Conservation (phyloP, 495 filamentous ascomycete genomes). For the Podospora tetraspora region DNA sequence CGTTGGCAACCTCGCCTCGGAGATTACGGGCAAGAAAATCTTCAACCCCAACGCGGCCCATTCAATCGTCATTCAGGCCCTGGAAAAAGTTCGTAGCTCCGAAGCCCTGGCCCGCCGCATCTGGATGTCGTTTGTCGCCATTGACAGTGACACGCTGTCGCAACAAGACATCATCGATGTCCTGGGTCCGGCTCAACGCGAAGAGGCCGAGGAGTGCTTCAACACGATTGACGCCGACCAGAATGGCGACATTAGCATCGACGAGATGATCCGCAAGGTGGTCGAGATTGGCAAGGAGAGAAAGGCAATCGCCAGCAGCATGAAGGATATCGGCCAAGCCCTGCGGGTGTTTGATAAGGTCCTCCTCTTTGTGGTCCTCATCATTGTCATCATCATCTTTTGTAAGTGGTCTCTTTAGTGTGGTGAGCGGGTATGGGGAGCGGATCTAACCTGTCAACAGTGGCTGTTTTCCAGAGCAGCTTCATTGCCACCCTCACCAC, state of each 20-base stretch:
- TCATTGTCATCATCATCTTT: slow-evolving; percentile 82
- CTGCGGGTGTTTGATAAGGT: slow-evolving; percentile 85
- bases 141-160: slow-evolving; percentile 74
- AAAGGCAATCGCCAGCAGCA: slow-evolving; percentile 79
- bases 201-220: slow-evolving; percentile 81
- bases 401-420: slow-evolving; percentile 42
- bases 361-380: slow-evolving; percentile 67
- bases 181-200: slow-evolving; percentile 62
- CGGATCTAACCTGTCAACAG: slow-evolving; percentile 23
- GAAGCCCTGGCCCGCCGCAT: slow-evolving; percentile 87
- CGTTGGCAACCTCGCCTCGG: slow-evolving; percentile 89
- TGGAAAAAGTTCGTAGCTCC: slow-evolving; percentile 74
- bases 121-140: slow-evolving; percentile 97
- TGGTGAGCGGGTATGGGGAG: background rate
- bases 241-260: slow-evolving; percentile 89
- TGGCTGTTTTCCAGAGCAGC: slow-evolving; percentile 78
- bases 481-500: slow-evolving; percentile 86
- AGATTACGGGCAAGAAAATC: slow-evolving; percentile 89
- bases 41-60: slow-evolving; percentile 88
- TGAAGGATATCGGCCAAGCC: slow-evolving; percentile 96
- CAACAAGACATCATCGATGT: slow-evolving; percentile 82
- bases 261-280: slow-evolving; percentile 90
- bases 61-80: slow-evolving; percentile 78
- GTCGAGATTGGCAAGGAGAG: slow-evolving; percentile 75
- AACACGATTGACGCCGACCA: slow-evolving; percentile 71